Percentiles rank a stretch among this genome's conserved stretches.
These are phyloP conservation scores for Trapa bicornis DNA, from an alignment of 345 rosid species.

Conservation along the genomic window DNA sequence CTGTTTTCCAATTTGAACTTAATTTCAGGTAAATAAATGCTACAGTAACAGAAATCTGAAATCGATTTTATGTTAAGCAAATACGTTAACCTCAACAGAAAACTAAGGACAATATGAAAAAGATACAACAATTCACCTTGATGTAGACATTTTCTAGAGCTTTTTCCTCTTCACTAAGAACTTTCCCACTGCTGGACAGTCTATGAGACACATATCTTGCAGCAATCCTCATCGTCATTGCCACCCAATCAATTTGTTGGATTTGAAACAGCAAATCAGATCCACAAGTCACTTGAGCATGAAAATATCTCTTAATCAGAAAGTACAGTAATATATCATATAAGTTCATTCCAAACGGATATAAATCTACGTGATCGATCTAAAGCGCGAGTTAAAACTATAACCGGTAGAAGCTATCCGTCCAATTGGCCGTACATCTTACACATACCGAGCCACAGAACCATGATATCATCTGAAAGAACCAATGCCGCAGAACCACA, in stretches of 20 bases:
- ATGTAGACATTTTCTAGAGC: slow-evolving; percentile 91
- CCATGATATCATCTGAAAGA: neutral
- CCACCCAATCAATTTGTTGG: slow-evolving; percentile 7
- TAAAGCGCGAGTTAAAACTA: neutral
- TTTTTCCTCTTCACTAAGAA: slow-evolving; percentile 82
- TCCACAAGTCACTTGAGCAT: neutral
- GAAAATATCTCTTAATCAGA: neutral
- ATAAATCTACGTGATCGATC: neutral
- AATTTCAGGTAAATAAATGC: too few relatives aligned
- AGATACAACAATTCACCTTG: slow-evolving; percentile 30
- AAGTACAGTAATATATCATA: neutral
- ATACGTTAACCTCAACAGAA: neutral
- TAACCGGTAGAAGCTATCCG: neutral
- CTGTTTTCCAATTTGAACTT: too few relatives aligned
- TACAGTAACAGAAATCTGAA: too few relatives aligned
- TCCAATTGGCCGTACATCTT: neutral
- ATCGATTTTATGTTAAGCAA: too few relatives aligned
- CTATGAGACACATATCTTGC: slow-evolving; percentile 42
- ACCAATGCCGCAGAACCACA: neutral
- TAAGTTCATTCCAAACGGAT: too few relatives aligned
- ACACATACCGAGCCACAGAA: neutral
- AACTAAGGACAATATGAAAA: neutral
- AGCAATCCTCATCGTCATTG: slow-evolving; percentile 54
- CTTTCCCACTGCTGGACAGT: slow-evolving; percentile 62
- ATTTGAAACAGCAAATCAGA: neutral